phyloP scores from a whole-genome alignment of 345 rosid species.

The Brassica rapa region DNA sequence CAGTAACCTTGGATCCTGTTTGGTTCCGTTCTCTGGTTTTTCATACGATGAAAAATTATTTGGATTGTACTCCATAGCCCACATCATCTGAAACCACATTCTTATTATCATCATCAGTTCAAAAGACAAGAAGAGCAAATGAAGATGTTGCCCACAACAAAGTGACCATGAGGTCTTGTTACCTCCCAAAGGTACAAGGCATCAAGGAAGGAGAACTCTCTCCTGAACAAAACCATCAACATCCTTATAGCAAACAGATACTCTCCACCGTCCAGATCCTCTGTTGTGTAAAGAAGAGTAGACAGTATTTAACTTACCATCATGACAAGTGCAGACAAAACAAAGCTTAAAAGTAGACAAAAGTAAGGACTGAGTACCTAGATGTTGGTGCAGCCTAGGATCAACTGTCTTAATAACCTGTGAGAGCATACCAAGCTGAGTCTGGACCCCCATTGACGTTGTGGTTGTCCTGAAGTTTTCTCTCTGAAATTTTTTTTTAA shows the following conservation, averaged over 20 bases:
- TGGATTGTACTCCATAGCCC: conserved; percentile 98
- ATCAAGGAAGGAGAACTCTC: conserved; percentile 58
- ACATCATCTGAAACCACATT: conserved; percentile 76
- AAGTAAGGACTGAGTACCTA: conserved; percentile 51
- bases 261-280: neutral
- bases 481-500: conserved; percentile 53
- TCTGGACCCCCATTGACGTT: conserved; percentile 79
- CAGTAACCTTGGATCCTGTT: conserved; percentile 48
- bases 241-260: conserved; percentile 50
- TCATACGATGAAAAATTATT: conserved; percentile 58
- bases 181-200: conserved; percentile 96
- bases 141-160: neutral
- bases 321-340: conserved; percentile 4
- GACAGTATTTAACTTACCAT: neutral
- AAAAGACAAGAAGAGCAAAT: conserved; percentile 6
- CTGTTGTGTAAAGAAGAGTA: neutral
- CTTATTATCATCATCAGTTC: conserved; percentile 36
- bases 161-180: neutral
- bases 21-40: conserved; percentile 41
- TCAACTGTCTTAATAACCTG: conserved; percentile 78
- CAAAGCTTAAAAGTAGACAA: neutral
- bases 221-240: conserved; percentile 95
- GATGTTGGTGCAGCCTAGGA: conserved; percentile 92
- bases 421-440: conserved; percentile 79
- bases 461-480: conserved; percentile 75